These are phyloP conservation scores for Cercospora sp. DNA, from an alignment of 2,329 filamentous ascomycete genomes.

Conservation along the genomic window DNA sequence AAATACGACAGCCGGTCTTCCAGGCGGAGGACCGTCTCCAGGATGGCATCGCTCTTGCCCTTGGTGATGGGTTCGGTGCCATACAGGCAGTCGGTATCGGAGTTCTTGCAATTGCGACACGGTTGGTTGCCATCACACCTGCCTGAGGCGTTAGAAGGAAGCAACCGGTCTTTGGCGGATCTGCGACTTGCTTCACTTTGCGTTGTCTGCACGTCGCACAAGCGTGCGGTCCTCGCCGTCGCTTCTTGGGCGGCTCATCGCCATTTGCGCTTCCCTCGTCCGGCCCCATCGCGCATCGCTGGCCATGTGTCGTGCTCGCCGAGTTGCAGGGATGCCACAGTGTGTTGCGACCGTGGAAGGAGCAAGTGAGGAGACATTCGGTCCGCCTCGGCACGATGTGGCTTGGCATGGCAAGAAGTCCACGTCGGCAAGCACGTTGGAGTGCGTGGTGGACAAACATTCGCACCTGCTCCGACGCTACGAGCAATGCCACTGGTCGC, in stretches of 20 bases:
- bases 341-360: not conserved
- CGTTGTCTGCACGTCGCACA: conserved; percentile 15
- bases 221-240: conserved; percentile 16
- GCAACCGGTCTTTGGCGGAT: not conserved
- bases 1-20: conserved; percentile 15
- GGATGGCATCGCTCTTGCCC: conserved; percentile 21
- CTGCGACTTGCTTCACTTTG: conserved; percentile 14
- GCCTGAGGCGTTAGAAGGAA: not conserved
- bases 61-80: conserved; percentile 18
- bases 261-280: conserved; percentile 8
- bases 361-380: not conserved
- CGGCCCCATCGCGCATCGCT: conserved; percentile 1
- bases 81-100: conserved; percentile 15
- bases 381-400: conserved; percentile 2
- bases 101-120: conserved; percentile 13
- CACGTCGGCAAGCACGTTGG: not conserved
- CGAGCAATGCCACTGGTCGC: not conserved
- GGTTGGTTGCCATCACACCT: conserved; percentile 20
- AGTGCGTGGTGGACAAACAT: not conserved
- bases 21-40: conserved; percentile 16
- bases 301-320: not conserved
- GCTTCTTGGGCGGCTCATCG: conserved; percentile 17
- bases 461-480: not conserved
- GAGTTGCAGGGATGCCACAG: not conserved
- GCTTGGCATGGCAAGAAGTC: not conserved